Percentiles rank a stretch among this genome's conserved stretches.
Conservation (phyloP, 371 early-diverging fungal genomes). For the Mucor lusitanicus region DNA sequence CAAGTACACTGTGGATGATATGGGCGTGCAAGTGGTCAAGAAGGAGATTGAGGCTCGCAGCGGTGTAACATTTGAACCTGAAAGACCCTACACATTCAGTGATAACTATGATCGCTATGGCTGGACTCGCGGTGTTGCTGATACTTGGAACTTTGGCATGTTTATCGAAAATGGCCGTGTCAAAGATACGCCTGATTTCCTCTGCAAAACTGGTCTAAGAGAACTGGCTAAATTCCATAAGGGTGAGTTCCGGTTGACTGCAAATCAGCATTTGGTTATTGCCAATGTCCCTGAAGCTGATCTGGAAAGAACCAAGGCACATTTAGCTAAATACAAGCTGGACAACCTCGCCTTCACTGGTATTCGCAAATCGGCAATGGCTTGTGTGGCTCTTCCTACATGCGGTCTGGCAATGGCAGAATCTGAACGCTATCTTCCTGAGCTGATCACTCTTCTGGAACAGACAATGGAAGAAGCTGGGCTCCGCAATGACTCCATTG, state of each 20-base stretch:
- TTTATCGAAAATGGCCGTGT: constrained; percentile 89
- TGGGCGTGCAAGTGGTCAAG: constrained; percentile 85
- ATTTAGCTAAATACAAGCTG: constrained; percentile 74
- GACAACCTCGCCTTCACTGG: constrained; percentile 77
- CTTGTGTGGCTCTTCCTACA: constrained; percentile 91
- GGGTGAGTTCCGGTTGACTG: constrained; percentile 81
- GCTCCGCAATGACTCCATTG: constrained; percentile 80
- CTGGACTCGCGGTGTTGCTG: constrained; percentile 74
- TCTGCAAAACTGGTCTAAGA: constrained; percentile 73
- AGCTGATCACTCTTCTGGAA: constrained; percentile 74
- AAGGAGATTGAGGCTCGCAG: constrained; percentile 76
- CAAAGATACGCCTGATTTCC: constrained; percentile 75
- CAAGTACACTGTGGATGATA: constrained; percentile 94
- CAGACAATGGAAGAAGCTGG: constrained; percentile 72
- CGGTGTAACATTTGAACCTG: constrained; percentile 64
- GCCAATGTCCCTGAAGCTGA: constrained; percentile 71
- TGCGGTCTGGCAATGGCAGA: constrained; percentile 94
- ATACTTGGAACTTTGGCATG: constrained; percentile 79
- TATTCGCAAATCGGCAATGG: constrained; percentile 87
- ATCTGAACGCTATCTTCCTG: constrained; percentile 88
- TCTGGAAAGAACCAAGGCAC: constrained; percentile 64
- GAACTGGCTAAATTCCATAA: constrained; percentile 75
- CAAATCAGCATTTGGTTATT: constrained; percentile 86
- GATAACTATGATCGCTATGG: constrained; percentile 90
- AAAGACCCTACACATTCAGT: constrained; percentile 69